phyloP scores from a whole-genome alignment of 2,329 filamentous ascomycete species.

The Huntiella omanensis region DNA sequence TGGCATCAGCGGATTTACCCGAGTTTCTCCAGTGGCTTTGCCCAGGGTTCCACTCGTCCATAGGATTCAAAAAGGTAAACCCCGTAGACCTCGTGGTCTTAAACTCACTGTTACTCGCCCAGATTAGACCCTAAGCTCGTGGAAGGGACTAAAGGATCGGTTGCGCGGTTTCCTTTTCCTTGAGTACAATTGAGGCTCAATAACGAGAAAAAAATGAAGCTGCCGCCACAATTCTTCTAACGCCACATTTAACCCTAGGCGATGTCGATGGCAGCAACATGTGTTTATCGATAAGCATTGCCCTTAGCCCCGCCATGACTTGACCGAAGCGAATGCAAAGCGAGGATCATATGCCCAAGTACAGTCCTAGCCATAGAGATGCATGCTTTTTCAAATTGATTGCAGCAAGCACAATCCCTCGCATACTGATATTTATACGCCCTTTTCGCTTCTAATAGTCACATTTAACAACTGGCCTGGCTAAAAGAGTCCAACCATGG shows the following conservation, averaged over 20 bases:
- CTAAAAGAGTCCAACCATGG: conserved; percentile 16
- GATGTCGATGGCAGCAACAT: not conserved
- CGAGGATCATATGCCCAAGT: not conserved
- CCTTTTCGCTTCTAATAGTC: not conserved
- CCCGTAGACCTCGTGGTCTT: no score
- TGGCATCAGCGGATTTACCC: not conserved
- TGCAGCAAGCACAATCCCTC: not conserved
- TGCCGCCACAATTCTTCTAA: not conserved
- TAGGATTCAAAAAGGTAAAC: no score
- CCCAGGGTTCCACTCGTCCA: not conserved
- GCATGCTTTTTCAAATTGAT: not conserved
- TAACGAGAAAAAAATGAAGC: not conserved
- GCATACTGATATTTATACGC: not conserved
- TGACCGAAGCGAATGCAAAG: not conserved
- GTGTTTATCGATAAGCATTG: conserved; percentile 4
- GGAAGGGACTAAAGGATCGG: conserved; percentile 10
- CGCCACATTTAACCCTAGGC: not conserved
- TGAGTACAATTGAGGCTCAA: conserved; percentile 2
- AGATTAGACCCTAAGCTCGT: conserved; percentile 1
- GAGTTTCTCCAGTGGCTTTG: not conserved
- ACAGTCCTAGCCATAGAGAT: not conserved
- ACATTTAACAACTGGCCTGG: not conserved
- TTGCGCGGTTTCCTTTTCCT: conserved; percentile 2
- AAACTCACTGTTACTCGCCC: not conserved
- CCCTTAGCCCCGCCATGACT: not conserved